Base-by-base conservation (phyloP, 164 flowering plant genomes). In the Malania oleifera region DNA sequence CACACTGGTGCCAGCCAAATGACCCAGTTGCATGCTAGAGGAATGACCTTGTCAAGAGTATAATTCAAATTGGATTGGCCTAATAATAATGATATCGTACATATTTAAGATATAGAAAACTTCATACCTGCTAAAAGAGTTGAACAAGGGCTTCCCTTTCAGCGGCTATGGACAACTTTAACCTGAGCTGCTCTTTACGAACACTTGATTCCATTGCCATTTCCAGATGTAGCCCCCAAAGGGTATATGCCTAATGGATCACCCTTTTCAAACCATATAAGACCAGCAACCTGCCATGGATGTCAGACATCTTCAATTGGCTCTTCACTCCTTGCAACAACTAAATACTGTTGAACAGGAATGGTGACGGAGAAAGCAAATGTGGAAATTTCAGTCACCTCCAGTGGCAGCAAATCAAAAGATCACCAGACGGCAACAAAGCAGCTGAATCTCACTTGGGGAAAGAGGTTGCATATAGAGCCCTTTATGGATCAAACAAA, bases 381-480 rank as follows among this genome's bases (percentile, higher is more conserved):
- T 49, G 56, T 51, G 37, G 71, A 69, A 54, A 45, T 26, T 22
- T 39, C 62, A 44, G 62, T 54, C 23, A 47, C 57, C 52, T 10
- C 27, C 15, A 50, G 40, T 38, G 40, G 60, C 28, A 56, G 48
- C 67, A 45, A 34, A 7, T 23, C 0, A 63, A 59, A 38, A 48
- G 27, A 51, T 29, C 70, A 29, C 11, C 60, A 2, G 45, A 41
- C 20, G 23, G 19, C 14, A 35, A 40, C 23, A 52, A 53, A 12
- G 5, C 68, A 5, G 10, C 24, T 0, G 50, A 57, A 4, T 24
- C 57, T 24, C 61, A 54, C 20, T 26, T 72, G 49, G 83, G 80
- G 7, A 77, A 61, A 67, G 73, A 74, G 18, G 66, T 80, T 12
- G 90, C 81, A 27, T 65, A 69, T 25, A 77, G 87, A 67, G 86